These are phyloP conservation scores for Fusarium sp. DNA, from an alignment of 2,329 filamentous ascomycete species.

Conservation along the genomic window DNA sequence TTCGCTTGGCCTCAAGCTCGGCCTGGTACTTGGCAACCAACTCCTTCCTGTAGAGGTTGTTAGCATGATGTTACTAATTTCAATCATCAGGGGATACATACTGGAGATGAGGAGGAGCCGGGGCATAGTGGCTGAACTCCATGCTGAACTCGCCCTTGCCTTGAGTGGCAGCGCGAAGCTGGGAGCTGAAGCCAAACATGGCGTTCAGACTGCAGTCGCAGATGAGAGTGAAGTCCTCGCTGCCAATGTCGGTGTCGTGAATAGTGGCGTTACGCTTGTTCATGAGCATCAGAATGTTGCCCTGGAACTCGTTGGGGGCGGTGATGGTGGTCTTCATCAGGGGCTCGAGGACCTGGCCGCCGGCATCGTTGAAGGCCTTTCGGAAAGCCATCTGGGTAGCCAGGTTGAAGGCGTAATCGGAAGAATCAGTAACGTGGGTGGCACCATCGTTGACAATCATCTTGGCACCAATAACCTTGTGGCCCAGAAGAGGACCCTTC, in stretches of 20 bases:
- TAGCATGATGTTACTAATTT: neutral
- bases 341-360: conserved; percentile 89
- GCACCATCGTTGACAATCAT: conserved; percentile 98
- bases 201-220: conserved; percentile 94
- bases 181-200: conserved; percentile 97
- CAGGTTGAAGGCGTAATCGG: conserved; percentile 94
- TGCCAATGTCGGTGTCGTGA: conserved; percentile 92
- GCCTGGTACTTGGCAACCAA: conserved; percentile 69
- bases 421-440: conserved; percentile 97
- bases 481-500: conserved; percentile 91
- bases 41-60: conserved; percentile 61
- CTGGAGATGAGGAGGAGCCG: conserved; percentile 90
- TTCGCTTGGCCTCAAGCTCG: conserved; percentile 68
- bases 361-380: conserved; percentile 86
- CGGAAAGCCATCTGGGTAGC: conserved; percentile 97
- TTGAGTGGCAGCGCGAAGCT: conserved; percentile 92
- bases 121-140: conserved; percentile 97
- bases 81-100: conserved; percentile 59
- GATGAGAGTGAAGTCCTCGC: conserved; percentile 92
- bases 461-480: conserved; percentile 87
- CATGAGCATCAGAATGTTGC: conserved; percentile 91
- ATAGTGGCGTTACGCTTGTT: conserved; percentile 98
- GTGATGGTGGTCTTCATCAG: conserved; percentile 99
- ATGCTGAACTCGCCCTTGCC: conserved; percentile 99
- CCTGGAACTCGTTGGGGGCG: conserved; percentile 96